Conservation (phyloP, 495 filamentous ascomycete species). For the Astrocystis sublimbata region DNA sequence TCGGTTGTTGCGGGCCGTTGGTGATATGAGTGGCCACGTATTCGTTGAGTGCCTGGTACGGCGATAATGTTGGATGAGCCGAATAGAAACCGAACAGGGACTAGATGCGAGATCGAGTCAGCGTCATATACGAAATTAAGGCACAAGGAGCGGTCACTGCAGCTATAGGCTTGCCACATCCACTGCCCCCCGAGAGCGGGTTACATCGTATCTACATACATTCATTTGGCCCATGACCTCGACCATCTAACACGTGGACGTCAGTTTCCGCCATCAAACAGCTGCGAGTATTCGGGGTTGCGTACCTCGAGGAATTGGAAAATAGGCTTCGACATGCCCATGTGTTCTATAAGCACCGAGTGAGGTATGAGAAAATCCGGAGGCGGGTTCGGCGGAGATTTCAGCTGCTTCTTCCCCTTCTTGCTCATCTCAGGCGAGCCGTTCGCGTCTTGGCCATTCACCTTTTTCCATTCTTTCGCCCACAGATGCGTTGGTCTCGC, state of each 20-base stretch:
- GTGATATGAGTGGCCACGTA: slow-evolving; percentile 51
- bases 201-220: slow-evolving; percentile 22
- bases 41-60: slow-evolving; percentile 62
- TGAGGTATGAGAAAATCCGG: slow-evolving; percentile 62
- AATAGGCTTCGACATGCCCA: slow-evolving; percentile 61
- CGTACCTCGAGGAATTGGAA: slow-evolving; percentile 70
- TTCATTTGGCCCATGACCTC: slow-evolving; percentile 77
- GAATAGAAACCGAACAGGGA: slow-evolving; percentile 64
- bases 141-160: not conserved
- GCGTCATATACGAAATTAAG: not conserved
- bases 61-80: slow-evolving; percentile 55
- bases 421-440: slow-evolving; percentile 75
- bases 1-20: slow-evolving; percentile 24
- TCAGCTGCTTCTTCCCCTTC: slow-evolving; percentile 58
- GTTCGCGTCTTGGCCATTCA: slow-evolving; percentile 60
- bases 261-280: not conserved
- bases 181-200: not conserved
- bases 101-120: slow-evolving; percentile 14
- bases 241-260: slow-evolving; percentile 53
- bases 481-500: slow-evolving; percentile 55
- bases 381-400: slow-evolving; percentile 51
- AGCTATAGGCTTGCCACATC: not conserved
- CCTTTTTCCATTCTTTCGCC: slow-evolving; percentile 56
- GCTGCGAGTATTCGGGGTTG: not conserved
- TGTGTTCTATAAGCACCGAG: slow-evolving; percentile 60